Evolutionary conservation across 2,329 filamentous ascomycete species (phyloP).

Genomic region (Catunica adiposa): DNA sequence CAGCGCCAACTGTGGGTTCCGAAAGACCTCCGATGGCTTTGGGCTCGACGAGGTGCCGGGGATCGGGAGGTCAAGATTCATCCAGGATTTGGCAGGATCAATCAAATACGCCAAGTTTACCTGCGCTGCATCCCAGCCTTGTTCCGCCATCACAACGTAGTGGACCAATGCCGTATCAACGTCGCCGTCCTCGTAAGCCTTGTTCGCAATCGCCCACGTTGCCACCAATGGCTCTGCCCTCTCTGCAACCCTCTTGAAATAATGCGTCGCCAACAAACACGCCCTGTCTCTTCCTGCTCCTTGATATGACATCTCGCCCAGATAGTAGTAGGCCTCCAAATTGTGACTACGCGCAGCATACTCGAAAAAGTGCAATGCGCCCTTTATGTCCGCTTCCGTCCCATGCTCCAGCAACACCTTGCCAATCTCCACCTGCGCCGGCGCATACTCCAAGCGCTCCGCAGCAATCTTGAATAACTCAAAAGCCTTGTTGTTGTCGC

Average conservation of each 20-base stretch:
- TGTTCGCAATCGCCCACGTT: slow-evolving; percentile 67
- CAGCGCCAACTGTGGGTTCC: slow-evolving; percentile 49
- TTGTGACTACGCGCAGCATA: slow-evolving; percentile 66
- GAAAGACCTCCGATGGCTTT: slow-evolving; percentile 22
- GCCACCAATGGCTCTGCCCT: slow-evolving; percentile 57
- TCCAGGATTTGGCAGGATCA: slow-evolving; percentile 50
- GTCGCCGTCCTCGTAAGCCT: slow-evolving; percentile 64
- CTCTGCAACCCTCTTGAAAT: slow-evolving; percentile 69
- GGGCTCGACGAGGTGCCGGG: slow-evolving; percentile 9
- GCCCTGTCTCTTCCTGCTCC: slow-evolving; percentile 66
- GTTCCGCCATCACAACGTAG: slow-evolving; percentile 78
- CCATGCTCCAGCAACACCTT: slow-evolving; percentile 78
- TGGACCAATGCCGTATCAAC: slow-evolving; percentile 63
- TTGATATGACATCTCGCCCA: slow-evolving; percentile 71
- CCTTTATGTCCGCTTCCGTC: slow-evolving; percentile 47
- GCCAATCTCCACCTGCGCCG: slow-evolving; percentile 69
- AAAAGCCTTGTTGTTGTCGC: slow-evolving; percentile 55
- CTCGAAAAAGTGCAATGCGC: slow-evolving; percentile 75
- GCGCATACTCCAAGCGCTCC: slow-evolving; percentile 56
- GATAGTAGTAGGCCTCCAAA: slow-evolving; percentile 81
- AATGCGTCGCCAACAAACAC: slow-evolving; percentile 59
- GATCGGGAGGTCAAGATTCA: slow-evolving; percentile 32
- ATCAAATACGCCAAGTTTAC: slow-evolving; percentile 80
- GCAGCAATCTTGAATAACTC: slow-evolving; percentile 64
- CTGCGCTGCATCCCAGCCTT: slow-evolving; percentile 78